Percentiles rank a stretch among this genome's conserved stretches.
Conservation (phyloP, 2,329 filamentous ascomycete species). For the Alternaria postmessia region DNA sequence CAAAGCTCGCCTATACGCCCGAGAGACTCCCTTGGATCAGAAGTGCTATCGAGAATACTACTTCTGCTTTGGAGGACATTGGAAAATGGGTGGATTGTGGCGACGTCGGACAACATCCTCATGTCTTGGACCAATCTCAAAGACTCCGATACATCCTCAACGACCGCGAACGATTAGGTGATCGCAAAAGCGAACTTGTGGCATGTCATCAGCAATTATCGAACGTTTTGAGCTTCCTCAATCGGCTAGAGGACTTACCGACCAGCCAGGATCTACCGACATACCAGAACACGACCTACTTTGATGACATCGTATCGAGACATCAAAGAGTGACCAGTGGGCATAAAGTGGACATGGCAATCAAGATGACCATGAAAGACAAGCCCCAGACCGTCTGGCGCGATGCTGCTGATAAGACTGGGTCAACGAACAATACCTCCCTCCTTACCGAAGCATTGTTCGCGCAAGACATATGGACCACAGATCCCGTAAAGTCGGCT, state of each 20-base stretch:
- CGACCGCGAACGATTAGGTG: slow-evolving; percentile 34
- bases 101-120: slow-evolving; percentile 25
- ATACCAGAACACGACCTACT: slow-evolving; percentile 12
- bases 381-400: neutral
- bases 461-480: neutral
- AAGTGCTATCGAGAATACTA: slow-evolving; percentile 28
- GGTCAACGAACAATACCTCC: neutral
- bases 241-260: slow-evolving; percentile 24
- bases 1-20: slow-evolving; percentile 21
- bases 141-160: slow-evolving; percentile 31
- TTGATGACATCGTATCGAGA: slow-evolving; percentile 10
- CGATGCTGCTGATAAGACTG: neutral
- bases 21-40: slow-evolving; percentile 33
- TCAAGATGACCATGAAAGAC: neutral
- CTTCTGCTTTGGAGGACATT: slow-evolving; percentile 32
- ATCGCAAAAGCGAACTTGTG: slow-evolving; percentile 28
- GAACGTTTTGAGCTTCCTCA: slow-evolving; percentile 29
- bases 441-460: neutral
- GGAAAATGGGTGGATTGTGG: slow-evolving; percentile 35
- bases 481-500: neutral
- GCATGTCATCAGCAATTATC: slow-evolving; percentile 39
- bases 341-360: neutral
- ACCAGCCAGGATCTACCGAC: neutral
- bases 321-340: neutral
- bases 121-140: slow-evolving; percentile 28